phyloP scores from a whole-genome alignment of 2,329 filamentous ascomycete genomes.

The Fusarium lateritium region DNA sequence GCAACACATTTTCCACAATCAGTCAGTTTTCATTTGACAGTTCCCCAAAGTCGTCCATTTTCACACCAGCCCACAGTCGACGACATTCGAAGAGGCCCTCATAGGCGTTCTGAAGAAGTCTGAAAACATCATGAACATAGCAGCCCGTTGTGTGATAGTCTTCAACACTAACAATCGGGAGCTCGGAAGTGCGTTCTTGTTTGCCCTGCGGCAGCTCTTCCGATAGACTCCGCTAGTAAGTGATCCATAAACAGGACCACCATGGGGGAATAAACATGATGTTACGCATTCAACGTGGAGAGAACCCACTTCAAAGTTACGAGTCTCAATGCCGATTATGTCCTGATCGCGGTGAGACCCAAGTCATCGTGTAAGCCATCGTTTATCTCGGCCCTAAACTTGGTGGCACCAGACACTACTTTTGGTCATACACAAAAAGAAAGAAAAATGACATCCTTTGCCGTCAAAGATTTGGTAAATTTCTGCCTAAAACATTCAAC shows the following conservation, averaged over 20 bases:
- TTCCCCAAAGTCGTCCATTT: neutral
- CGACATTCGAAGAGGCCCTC: neutral
- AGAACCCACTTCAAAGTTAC: conserved; percentile 11
- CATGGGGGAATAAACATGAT: conserved; percentile 27
- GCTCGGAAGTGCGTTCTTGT: conserved; percentile 9
- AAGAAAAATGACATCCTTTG: conserved; percentile 4
- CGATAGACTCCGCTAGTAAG: conserved; percentile 26
- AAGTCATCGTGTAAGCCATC: conserved; percentile 5
- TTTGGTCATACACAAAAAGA: conserved; percentile 9
- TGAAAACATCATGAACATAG: neutral
- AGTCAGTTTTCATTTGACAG: conserved; percentile 3
- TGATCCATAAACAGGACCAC: conserved; percentile 30
- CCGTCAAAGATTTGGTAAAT: conserved; percentile 15
- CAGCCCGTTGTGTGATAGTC: neutral
- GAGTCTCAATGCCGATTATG: conserved; percentile 18
- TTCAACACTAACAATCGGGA: neutral
- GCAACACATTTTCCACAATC: neutral
- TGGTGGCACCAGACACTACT: conserved; percentile 3
- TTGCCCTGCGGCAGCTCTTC: conserved; percentile 19
- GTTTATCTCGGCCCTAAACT: conserved; percentile 9
- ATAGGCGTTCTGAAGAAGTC: neutral
- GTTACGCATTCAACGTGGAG: conserved; percentile 40
- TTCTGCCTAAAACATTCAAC: conserved; percentile 30
- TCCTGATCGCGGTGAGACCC: conserved; percentile 21
- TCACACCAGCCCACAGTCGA: conserved; percentile 1